Evolutionary conservation across 140 eudicot genomes (phyloP).

Genomic region (Ambrosia hybrid): DNA sequence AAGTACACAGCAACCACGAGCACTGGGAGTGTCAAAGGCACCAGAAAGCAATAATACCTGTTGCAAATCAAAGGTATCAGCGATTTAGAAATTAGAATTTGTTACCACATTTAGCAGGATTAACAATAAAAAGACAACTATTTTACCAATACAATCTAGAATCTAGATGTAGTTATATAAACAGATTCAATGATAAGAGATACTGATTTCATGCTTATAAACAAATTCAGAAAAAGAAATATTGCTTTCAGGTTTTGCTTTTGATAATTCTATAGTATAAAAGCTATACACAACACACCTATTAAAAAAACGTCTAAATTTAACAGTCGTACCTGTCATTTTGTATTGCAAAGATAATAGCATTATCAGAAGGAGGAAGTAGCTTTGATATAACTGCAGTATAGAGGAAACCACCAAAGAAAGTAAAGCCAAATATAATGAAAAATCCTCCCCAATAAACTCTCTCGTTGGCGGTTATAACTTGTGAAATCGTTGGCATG

Average conservation of each 20-base stretch:
- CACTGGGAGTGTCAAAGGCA: slow-evolving; percentile 78
- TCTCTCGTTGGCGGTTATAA: slow-evolving; percentile 29
- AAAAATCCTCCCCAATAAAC: slow-evolving; percentile 41
- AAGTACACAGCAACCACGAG: slow-evolving; percentile 70
- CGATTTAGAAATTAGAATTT: neutral
- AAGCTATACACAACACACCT: neutral
- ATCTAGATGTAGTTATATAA: neutral
- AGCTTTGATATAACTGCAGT: slow-evolving; percentile 42
- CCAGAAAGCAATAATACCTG: slow-evolving; percentile 91
- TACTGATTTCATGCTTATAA: neutral
- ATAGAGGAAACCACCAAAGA: slow-evolving; percentile 38
- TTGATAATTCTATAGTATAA: neutral
- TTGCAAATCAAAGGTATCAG: neutral
- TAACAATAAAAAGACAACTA: neutral
- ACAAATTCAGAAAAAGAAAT: neutral
- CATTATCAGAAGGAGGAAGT: slow-evolving; percentile 33
- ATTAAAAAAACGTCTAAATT: neutral
- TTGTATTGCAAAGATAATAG: slow-evolving; percentile 38
- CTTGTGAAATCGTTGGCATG: slow-evolving; percentile 19
- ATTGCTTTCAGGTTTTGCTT: neutral
- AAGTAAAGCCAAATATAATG: slow-evolving; percentile 32
- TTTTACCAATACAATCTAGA: neutral
- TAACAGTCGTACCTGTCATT: slow-evolving; percentile 31
- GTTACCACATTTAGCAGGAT: neutral
- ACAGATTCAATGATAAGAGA: neutral